phyloP scores from a whole-genome alignment of 257 asterid species.

The Nicotiana attenuata region DNA sequence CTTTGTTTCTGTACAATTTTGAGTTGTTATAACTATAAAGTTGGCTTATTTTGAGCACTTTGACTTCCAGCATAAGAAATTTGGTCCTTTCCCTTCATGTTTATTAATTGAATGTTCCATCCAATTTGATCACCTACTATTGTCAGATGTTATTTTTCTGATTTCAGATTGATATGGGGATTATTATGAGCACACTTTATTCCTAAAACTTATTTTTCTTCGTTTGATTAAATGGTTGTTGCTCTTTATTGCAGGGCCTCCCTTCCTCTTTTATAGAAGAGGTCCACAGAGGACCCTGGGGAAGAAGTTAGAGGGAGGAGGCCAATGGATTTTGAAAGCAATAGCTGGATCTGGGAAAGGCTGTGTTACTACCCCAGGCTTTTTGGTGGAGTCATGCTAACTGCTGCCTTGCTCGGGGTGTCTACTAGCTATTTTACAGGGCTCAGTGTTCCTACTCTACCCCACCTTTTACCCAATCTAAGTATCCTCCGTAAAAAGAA shows the following conservation, averaged over 20 bases:
- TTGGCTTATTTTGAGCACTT: no score
- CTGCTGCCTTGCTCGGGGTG: conserved; percentile 79
- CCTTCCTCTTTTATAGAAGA: conserved; percentile 48
- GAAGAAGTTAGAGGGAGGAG: conserved; percentile 18
- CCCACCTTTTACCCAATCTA: conserved; percentile 55
- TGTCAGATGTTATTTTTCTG: neutral
- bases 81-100: no score
- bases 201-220: neutral
- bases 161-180: neutral
- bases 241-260: conserved; percentile 51
- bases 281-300: conserved; percentile 17
- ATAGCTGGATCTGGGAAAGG: conserved; percentile 77
- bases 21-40: no score
- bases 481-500: conserved; percentile 50
- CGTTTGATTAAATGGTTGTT: neutral
- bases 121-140: neutral
- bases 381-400: conserved; percentile 90
- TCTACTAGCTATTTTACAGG: conserved; percentile 78
- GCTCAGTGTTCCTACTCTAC: conserved; percentile 59
- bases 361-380: conserved; percentile 64
- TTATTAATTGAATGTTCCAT: neutral
- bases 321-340: conserved; percentile 74
- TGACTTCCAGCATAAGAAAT: no score
- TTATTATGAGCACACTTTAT: neutral
- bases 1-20: no score